Base-by-base conservation (phyloP, 495 filamentous ascomycete species). In the Pseudoneurospora amorphoporcata region DNA sequence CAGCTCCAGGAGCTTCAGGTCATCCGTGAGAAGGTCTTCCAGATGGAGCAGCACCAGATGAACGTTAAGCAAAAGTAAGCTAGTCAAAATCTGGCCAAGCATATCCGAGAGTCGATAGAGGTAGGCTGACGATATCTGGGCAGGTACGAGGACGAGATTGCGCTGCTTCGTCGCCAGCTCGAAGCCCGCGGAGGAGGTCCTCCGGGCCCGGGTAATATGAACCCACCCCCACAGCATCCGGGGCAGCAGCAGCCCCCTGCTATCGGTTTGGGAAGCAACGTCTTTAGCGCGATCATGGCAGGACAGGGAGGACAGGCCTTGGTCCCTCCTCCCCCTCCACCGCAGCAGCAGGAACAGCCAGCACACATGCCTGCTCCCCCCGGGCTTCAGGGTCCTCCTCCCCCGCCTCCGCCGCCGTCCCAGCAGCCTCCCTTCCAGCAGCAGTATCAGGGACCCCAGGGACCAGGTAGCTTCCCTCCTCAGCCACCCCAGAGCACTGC, bases 231-330 rank as follows among this genome's bases (percentile, higher is more conserved):
- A 70, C 91, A 90, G 76, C 92, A 95, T 79, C 88, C 87, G 47
- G 92, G 89, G 4, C 94, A 95, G 80, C 91, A 91, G 68, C 82
- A 70, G 38, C 77, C 83, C 70, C 92, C 92, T 39, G 86, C 91
- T 38, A 91, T 99, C 80, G 94, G 94, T n/a, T 92, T 95, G 79
- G 94, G 95, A 37, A 94, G 90, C 80, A 94, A 96, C 79, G 86
- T 98, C 45, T 98, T 99, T 78, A 92, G 94, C 74, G 93, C 92
- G 35, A 97, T 99, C 76, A 98, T 99, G 92, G 87, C 95, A 73
- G 95, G 94, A 72, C 91, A 91, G 81, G 91, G 90, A 78, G 90
- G 89, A 77, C 94, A 94, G 85, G 93, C 91, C 16, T 92, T 93
- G 72, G 91, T 91, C 74, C 91, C 97, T 78, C 94, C 93, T 71